Conservation (phyloP, 371 early-diverging fungal species). For the Rhizomucor pusillus region DNA sequence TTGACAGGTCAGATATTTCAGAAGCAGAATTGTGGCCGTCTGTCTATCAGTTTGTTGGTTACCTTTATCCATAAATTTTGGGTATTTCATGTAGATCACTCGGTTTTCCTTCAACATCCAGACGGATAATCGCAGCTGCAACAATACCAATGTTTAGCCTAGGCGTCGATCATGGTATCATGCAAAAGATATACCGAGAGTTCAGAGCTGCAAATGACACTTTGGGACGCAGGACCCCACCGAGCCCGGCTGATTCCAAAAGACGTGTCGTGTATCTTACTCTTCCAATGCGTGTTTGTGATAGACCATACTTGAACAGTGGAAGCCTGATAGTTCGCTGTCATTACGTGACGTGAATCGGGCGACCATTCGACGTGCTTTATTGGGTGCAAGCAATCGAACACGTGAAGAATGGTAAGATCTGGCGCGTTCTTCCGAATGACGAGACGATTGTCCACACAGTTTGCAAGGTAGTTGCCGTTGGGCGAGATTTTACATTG, state of each 20-base stretch:
- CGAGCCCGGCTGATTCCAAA: conserved; percentile 51
- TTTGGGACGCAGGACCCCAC: conserved; percentile 67
- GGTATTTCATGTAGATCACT: conserved; percentile 57
- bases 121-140: conserved; percentile 58
- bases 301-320: conserved; percentile 63
- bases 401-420: conserved; percentile 62
- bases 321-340: conserved; percentile 50
- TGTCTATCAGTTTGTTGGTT: not conserved
- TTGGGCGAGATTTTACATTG: conserved; percentile 63
- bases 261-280: conserved; percentile 59
- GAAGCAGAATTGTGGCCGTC: too few species aligned
- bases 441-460: conserved; percentile 67
- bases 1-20: too few species aligned
- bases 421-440: conserved; percentile 50
- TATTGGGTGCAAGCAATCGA: conserved; percentile 45
- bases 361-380: conserved; percentile 69
- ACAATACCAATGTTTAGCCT: too few species aligned
- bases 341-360: conserved; percentile 58
- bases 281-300: conserved; percentile 63
- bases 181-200: too few species aligned
- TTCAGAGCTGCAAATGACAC: conserved; percentile 65
- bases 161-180: too few species aligned
- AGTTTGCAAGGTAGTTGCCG: conserved; percentile 65
- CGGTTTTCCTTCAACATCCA: conserved; percentile 59
- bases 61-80: conserved; percentile 60